Percentiles rank a stretch among this genome's conserved stretches.
phyloP scores from a whole-genome alignment of 768 basidiomycete genomes.

The Boletus reticulatus region DNA sequence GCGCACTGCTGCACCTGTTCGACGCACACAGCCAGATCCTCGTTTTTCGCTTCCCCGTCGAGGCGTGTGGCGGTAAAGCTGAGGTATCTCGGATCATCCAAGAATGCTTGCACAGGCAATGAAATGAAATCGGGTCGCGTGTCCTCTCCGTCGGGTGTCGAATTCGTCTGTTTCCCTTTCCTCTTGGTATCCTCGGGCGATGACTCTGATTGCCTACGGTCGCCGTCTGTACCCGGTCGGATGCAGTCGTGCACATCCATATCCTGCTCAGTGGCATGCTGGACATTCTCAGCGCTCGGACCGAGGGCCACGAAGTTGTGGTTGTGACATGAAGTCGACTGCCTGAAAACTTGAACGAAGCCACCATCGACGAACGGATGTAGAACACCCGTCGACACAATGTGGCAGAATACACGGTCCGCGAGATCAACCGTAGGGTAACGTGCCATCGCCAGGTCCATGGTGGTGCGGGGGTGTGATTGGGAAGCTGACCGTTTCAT shows the following conservation, averaged over 20 bases:
- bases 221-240: not conserved
- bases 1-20: no score
- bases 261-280: not conserved
- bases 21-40: not conserved
- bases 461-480: not conserved
- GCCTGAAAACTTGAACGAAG: not conserved
- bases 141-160: not conserved
- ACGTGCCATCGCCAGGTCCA: slow-evolving; percentile 6
- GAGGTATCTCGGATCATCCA: not conserved
- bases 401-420: slow-evolving; percentile 6
- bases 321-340: not conserved
- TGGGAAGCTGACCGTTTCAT: not conserved
- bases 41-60: slow-evolving; percentile 8
- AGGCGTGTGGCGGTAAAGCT: slow-evolving; percentile 1
- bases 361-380: not conserved
- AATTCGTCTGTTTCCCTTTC: not conserved
- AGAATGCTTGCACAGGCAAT: slow-evolving; percentile 9
- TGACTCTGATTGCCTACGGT: not conserved
- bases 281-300: not conserved
- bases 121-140: not conserved
- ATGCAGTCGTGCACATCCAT: not conserved
- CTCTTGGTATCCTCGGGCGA: not conserved
- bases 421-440: not conserved
- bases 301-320: not conserved
- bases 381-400: not conserved